Evolutionary conservation across 176 grass and related monocot genomes (phyloP), one percentile per base, ranked within the genome.

Genomic region (Phoenix dactylifera): DNA sequence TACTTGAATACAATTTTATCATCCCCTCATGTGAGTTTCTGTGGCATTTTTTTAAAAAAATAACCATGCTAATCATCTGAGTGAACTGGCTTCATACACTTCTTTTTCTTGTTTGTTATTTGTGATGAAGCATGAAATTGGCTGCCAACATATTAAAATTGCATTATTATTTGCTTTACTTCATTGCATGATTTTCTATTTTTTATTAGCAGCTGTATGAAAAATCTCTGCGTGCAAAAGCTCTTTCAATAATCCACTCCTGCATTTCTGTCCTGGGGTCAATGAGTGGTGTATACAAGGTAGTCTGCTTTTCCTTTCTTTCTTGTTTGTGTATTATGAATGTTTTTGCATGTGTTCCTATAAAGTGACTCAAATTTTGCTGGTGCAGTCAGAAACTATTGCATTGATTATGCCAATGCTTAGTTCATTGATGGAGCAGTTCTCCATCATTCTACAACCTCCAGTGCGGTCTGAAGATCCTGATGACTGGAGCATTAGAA

Each of bases 231-330:
- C 81, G 83, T 17, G 75, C 78, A 72, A 96, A 96, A 78, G 83
- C 87, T 80, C 70, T 96, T 80, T 75, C 83, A 68, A 90, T 96
- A 71, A 61, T 84, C 68, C 92, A 88, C 82, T 84, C 83, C 55
- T 96, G 87, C 79, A 86, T 96, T 79, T 96, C 87, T 49, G 77
- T 96, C 77, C 78, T 96, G 64, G 92, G 87, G 54, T 88, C 87
- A 58, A 96, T 96, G 92, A 85, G 83, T 49, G 92, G 87, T 76
- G 75, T 96, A 58, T 96, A 96, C 72, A 81, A 88, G 92, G 92
- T 90, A 74, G 30, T 16, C 58, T 61, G 15, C 4, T 69, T 24
- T 19, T 24, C 65, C 59, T 52, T 69, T 30, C 5, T 58, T 64
- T 72, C 55, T 52, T 72, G 26, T 61, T 19, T 22, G 51, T 55